Evolutionary conservation across 176 grass and related monocot species (phyloP).

Genomic region (maize (Zea mays)): DNA sequence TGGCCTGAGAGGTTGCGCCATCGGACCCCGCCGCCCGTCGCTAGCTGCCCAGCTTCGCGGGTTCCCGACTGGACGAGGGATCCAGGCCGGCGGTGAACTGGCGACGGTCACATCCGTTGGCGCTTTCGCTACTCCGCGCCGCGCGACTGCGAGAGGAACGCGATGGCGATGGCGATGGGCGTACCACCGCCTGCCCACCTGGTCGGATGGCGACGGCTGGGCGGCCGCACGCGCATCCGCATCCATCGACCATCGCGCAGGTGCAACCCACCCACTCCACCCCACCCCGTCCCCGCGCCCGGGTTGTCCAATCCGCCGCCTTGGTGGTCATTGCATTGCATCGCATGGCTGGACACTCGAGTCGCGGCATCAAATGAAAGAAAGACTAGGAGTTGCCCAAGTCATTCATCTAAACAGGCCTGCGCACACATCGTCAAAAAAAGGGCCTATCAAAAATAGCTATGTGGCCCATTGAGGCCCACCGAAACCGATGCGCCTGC

Average conservation of each 20-base stretch:
- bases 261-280: too few species aligned
- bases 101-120: too few species aligned
- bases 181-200: conserved; percentile 23
- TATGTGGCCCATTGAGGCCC: background rate
- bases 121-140: background rate
- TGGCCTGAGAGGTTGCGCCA: too few species aligned
- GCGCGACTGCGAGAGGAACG: too few species aligned
- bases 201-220: conserved; percentile 34
- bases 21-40: too few species aligned
- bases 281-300: background rate
- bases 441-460: background rate
- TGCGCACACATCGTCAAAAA: background rate
- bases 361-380: too few species aligned
- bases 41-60: too few species aligned
- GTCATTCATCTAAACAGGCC: background rate
- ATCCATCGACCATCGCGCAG: too few species aligned
- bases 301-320: background rate
- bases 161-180: background rate
- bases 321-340: too few species aligned
- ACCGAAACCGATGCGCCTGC: background rate
- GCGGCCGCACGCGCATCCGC: conserved; percentile 1
- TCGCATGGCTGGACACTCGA: background rate
- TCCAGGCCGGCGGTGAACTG: too few species aligned
- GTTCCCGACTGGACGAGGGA: too few species aligned
- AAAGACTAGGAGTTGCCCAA: too few species aligned